Base-by-base conservation (phyloP, 1,284 basidiomycete genomes). In the Volvariella surrecta region DNA sequence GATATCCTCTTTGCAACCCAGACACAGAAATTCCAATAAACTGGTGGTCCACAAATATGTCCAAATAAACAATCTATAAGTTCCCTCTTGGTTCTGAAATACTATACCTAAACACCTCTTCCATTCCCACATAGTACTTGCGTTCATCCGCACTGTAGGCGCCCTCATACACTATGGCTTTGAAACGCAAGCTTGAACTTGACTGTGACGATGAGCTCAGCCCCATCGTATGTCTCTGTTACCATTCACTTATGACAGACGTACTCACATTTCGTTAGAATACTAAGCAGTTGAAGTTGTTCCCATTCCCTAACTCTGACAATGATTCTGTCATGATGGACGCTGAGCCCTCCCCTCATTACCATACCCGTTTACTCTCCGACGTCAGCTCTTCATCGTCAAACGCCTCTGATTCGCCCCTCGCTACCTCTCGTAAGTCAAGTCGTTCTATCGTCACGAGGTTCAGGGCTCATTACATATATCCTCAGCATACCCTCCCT, bases 111-210 rank as follows among this genome's bases (percentile, higher is more conserved):
- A 50, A 46, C 51, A 45, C 39, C 44, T 44, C 45, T 19, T 53
- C 50, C 45, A 49, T 50, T 52, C 49, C 52, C 51, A 48, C 52
- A 53, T 54, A 51, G 40, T 42, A 28, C 24, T 11, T 28, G 24
- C 24, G 11, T 28, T 28, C 24, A 28, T 28, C 24, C 24, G 6
- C 24, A 28, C 24, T 28, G 24, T 28, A 28, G 24, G 24, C 24
- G 24, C 24, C 24, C 48, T 57, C 58, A 37, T 56, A 59, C 51
- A 56, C 55, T 49, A 86, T 86, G 82, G 68, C 75, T 38, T 52
- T 83, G 56, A 88, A 88, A 60, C 74, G 85, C 58, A 88, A 88
- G 65, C 70, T 84, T 45, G 76, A 79, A 48, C 50, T 68, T 30
- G 79, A 79, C 50, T n/a, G n/a, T n/a, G 60, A 67, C 41, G 74